Base-by-base conservation (phyloP, 2,329 filamentous ascomycete species). In the Aspergillus calidoustus region DNA sequence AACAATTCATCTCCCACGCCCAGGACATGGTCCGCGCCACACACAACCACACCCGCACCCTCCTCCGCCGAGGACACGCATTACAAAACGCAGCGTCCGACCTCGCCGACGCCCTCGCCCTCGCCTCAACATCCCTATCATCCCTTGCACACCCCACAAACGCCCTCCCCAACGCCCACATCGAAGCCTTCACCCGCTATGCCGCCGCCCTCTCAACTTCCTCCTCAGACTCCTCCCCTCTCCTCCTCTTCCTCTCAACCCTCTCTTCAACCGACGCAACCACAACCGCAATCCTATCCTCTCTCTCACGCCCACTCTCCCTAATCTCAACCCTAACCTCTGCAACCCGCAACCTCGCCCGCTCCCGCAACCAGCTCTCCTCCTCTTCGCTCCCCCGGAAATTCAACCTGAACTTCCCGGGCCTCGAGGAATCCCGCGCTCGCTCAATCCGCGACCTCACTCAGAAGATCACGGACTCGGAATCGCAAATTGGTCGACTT, bases 1-100 rank as follows among this genome's bases (percentile, higher is more conserved):
- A 98, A 72, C 89, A 95, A 69, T 97, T 99, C 76, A 89, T 97
- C 57, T 89, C 92, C 56, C 91, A 97, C 73, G 94, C 94, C 22
- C 87, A 92, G 69, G 94, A 98, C 59, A 93, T 93, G 77, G 89
- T 99, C 44, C 89, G 93, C 54, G 88, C 89, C 65, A 87, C 98
- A 62, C 93, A 93, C 71, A 89, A 90, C 70, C 90, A 91, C 58
- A 94, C 91, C 0, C 91, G 91, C 76, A 92, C 89, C 68, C 87
- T 96, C 55, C 89, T 95, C 44, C 88, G 94, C 60, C 86, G 92
- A 60, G 88, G 90, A 25, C 94, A 95, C 72, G 86, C 86, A 62
- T 78, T 94, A 30, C 87, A 88, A 51, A 87, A 91, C 68, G 86
- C 86, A 50, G 78, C 83, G 43, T 83, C 83, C 38, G 82, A 80